These are phyloP conservation scores for Arthrobotrys pseudoclavata DNA, from an alignment of 2,329 filamentous ascomycete species.

Conservation along the genomic window DNA sequence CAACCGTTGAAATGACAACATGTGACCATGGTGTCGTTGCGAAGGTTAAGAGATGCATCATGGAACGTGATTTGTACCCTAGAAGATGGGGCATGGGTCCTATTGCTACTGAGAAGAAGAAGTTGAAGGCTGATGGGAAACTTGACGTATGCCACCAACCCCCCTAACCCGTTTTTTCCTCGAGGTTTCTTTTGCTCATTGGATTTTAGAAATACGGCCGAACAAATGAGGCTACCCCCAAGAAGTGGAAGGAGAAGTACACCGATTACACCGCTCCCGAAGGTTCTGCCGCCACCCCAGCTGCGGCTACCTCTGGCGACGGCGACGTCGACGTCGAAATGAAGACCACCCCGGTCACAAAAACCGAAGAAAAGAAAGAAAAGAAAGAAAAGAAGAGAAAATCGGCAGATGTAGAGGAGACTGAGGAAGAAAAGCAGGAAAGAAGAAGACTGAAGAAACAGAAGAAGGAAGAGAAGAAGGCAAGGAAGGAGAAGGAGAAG, in stretches of 20 bases:
- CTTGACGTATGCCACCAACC: slow-evolving; percentile 76
- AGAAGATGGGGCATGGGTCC: slow-evolving; percentile 96
- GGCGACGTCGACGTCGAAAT: slow-evolving; percentile 67
- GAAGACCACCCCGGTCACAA: slow-evolving; percentile 65
- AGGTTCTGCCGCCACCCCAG: slow-evolving; percentile 68
- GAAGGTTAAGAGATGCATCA: slow-evolving; percentile 99
- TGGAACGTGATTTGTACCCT: slow-evolving; percentile 98
- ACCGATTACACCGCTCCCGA: slow-evolving; percentile 82
- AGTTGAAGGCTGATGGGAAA: slow-evolving; percentile 97
- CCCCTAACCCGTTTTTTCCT: not conserved
- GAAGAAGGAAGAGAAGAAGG: slow-evolving; percentile 83
- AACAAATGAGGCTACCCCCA: slow-evolving; percentile 89
- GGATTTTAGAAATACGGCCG: slow-evolving; percentile 84
- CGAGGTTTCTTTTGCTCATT: slow-evolving; percentile 64
- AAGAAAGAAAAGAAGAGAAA: slow-evolving; percentile 74
- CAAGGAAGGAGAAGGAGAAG: slow-evolving; percentile 77
- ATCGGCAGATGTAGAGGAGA: slow-evolving; percentile 68
- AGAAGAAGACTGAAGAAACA: slow-evolving; percentile 79
- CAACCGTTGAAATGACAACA: slow-evolving; percentile 93
- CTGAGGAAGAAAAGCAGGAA: slow-evolving; percentile 72
- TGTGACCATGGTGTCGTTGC: slow-evolving; percentile 98
- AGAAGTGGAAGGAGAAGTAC: slow-evolving; percentile 93
- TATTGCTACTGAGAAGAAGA: slow-evolving; percentile 97
- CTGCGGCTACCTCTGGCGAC: slow-evolving; percentile 67
- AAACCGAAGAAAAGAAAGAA: slow-evolving; percentile 69